Evolutionary conservation across 352 stramenopile genomes (phyloP).

Genomic region (Globisporangium alternatum): DNA sequence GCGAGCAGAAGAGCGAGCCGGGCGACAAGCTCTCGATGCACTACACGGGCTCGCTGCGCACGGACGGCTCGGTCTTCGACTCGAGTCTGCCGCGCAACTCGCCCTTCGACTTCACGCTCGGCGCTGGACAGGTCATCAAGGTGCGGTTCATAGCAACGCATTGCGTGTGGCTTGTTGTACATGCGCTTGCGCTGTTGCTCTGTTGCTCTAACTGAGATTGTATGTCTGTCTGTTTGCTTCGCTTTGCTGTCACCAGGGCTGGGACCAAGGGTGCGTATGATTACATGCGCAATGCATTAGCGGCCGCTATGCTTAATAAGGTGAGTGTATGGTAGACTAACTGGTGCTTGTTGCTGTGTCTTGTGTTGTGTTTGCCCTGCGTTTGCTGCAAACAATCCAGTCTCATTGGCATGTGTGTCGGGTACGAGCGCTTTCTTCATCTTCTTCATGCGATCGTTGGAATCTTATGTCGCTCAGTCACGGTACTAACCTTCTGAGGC

Average conservation of each 20-base stretch:
- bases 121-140: slow-evolving; percentile 94
- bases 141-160: slow-evolving; percentile 20
- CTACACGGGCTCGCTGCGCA: slow-evolving; percentile 94
- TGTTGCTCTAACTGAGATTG: slow-evolving; percentile 6
- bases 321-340: background rate
- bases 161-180: background rate
- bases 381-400: slow-evolving; percentile 23
- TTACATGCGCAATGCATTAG: background rate
- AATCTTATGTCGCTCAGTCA: background rate
- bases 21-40: slow-evolving; percentile 93
- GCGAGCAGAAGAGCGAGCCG: slow-evolving; percentile 63
- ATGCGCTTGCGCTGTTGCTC: slow-evolving; percentile 1
- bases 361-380: slow-evolving; percentile 12
- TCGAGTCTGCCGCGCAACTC: slow-evolving; percentile 92
- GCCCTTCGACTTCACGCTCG: slow-evolving; percentile 95
- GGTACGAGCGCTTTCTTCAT: slow-evolving; percentile 30
- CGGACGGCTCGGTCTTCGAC: slow-evolving; percentile 97
- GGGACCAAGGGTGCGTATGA: slow-evolving; percentile 66
- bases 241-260: slow-evolving; percentile 33
- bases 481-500: slow-evolving; percentile 11
- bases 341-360: slow-evolving; percentile 7
- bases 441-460: background rate
- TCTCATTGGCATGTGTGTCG: slow-evolving; percentile 85
- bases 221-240: slow-evolving; percentile 3
- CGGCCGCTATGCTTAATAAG: background rate